These are phyloP conservation scores for Mucor sp. DNA, from an alignment of 371 early-diverging fungal species.

Conservation along the genomic window DNA sequence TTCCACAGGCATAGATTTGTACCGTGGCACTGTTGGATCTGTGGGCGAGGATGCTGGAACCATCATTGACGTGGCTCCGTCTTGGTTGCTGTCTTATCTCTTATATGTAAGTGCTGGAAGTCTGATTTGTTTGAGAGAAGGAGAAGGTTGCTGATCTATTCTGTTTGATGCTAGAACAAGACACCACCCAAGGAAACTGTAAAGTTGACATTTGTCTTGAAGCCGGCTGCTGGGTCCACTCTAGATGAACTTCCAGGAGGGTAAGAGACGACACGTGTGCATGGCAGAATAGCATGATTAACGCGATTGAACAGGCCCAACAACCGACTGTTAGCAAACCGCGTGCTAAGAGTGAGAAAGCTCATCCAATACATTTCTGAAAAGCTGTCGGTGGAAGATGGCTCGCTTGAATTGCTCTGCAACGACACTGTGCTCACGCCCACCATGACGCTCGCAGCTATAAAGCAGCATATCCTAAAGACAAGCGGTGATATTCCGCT, in stretches of 20 bases:
- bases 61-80: slow-evolving; percentile 49
- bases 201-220: slow-evolving; percentile 84
- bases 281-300: neutral
- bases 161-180: slow-evolving; percentile 48
- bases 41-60: slow-evolving; percentile 53
- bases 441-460: slow-evolving; percentile 82
- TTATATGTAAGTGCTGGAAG: slow-evolving; percentile 50
- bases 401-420: slow-evolving; percentile 72
- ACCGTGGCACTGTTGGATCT: slow-evolving; percentile 69
- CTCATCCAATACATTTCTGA: slow-evolving; percentile 82
- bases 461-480: slow-evolving; percentile 84
- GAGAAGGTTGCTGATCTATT: neutral
- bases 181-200: slow-evolving; percentile 71
- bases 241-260: slow-evolving; percentile 66
- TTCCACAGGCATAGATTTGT: slow-evolving; percentile 74
- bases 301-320: slow-evolving; percentile 43
- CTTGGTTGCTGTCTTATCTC: slow-evolving; percentile 68
- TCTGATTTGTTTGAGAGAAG: neutral
- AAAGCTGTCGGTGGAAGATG: slow-evolving; percentile 50
- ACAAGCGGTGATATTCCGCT: slow-evolving; percentile 77
- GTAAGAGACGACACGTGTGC: slow-evolving; percentile 26
- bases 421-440: slow-evolving; percentile 72
- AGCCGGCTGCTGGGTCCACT: slow-evolving; percentile 61
- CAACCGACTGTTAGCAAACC: slow-evolving; percentile 79
- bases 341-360: slow-evolving; percentile 87